These are phyloP conservation scores for Vitis riparia DNA, from an alignment of 164 flowering plant species.

Conservation along the genomic window DNA sequence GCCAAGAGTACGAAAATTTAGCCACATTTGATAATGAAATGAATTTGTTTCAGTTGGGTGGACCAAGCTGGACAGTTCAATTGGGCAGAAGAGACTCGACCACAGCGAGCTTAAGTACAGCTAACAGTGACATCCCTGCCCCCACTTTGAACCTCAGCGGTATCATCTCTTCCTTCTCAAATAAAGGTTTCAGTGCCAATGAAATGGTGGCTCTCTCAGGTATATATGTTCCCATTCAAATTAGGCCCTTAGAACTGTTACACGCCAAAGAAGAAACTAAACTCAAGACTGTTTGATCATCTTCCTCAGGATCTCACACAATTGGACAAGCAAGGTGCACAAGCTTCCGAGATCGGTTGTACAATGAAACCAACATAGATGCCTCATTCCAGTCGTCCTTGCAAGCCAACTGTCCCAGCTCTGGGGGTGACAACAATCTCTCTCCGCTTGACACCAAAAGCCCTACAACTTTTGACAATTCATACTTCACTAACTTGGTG, in stretches of 20 bases:
- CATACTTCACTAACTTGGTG: constrained; percentile 4
- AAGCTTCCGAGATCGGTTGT: neutral
- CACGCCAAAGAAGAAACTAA: no score
- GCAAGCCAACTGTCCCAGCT: neutral
- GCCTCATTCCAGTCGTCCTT: neutral
- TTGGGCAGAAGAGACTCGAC: constrained; percentile 44
- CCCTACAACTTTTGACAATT: neutral
- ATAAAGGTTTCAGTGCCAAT: constrained; percentile 27
- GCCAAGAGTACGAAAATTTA: no score
- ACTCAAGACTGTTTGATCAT: no score
- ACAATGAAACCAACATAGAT: constrained; percentile 1
- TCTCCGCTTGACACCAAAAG: neutral
- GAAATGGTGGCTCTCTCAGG: constrained; percentile 46
- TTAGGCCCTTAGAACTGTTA: no score
- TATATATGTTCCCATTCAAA: neutral
- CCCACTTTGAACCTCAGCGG: constrained; percentile 24
- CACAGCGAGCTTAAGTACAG: constrained; percentile 36
- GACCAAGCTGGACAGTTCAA: constrained; percentile 33
- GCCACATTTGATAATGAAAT: neutral
- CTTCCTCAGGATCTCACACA: neutral
- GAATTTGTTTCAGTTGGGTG: constrained; percentile 31
- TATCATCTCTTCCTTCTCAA: constrained; percentile 30
- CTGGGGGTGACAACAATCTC: constrained; percentile 1
- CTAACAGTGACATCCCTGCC: constrained; percentile 35
- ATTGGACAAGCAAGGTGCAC: constrained; percentile 7